Evolutionary conservation across 371 early-diverging fungal species (phyloP).

Genomic region (Mucor mucedo): DNA sequence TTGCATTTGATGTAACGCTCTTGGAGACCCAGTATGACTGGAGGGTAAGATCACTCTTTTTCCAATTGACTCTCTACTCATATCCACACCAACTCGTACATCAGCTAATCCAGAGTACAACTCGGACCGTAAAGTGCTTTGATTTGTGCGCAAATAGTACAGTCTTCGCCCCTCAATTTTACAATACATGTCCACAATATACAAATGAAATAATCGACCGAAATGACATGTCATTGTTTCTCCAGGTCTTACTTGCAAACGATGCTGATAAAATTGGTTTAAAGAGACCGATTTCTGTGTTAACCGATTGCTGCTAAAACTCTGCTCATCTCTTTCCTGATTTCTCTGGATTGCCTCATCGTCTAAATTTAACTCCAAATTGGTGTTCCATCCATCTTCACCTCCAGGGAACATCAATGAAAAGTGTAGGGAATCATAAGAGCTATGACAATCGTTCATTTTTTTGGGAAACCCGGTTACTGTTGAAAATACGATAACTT

Average conservation of each 20-base stretch:
- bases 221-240: neutral
- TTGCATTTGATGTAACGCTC: too few relatives aligned
- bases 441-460: neutral
- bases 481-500: neutral
- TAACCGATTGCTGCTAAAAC: neutral
- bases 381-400: neutral
- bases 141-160: too few relatives aligned
- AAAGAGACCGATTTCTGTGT: neutral
- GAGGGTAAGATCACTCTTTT: too few relatives aligned
- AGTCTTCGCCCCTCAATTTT: too few relatives aligned
- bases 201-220: neutral
- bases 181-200: too few relatives aligned
- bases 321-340: neutral
- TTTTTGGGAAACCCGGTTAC: neutral
- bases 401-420: neutral
- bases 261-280: neutral
- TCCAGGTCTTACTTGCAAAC: neutral
- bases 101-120: too few relatives aligned
- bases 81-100: too few relatives aligned
- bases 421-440: neutral
- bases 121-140: too few relatives aligned
- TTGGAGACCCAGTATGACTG: too few relatives aligned
- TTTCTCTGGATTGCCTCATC: neutral
- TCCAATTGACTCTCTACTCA: too few relatives aligned
- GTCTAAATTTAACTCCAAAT: neutral